These are phyloP conservation scores for Rhizophagus prolifer DNA, from an alignment of 192 early-diverging fungal genomes.

Conservation along the genomic window DNA sequence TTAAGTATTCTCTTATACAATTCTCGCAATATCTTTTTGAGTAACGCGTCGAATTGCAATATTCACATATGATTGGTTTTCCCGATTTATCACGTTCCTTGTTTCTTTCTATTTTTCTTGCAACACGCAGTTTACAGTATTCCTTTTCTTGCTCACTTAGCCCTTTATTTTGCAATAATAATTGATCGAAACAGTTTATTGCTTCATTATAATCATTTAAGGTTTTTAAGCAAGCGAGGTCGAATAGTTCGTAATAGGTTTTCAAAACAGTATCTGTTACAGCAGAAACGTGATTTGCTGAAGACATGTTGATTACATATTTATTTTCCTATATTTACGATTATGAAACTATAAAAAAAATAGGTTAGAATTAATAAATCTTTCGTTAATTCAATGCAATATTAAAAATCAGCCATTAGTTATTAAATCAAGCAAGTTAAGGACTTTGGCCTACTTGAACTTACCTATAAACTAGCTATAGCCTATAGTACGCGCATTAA, in stretches of 20 bases:
- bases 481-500: too few relatives aligned
- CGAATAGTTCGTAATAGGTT: not conserved
- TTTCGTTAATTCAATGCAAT: too few relatives aligned
- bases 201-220: not conserved
- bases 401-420: too few relatives aligned
- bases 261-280: not conserved
- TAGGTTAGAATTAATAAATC: too few relatives aligned
- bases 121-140: not conserved
- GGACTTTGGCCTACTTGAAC: too few relatives aligned
- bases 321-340: too few relatives aligned
- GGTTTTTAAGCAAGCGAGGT: not conserved
- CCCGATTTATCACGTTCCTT: not conserved
- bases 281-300: too few relatives aligned
- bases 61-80: not conserved
- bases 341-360: too few relatives aligned
- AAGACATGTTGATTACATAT: too few relatives aligned
- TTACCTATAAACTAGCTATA: too few relatives aligned
- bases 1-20: not conserved
- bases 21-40: conserved; percentile 10
- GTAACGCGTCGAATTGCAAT: not conserved
- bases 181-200: not conserved
- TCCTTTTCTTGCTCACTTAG: not conserved
- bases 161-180: not conserved
- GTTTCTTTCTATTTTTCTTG: not conserved
- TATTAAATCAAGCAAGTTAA: too few relatives aligned